Evolutionary conservation across 140 eudicot genomes (phyloP).

Genomic region (Erigeron philadelphicus): DNA sequence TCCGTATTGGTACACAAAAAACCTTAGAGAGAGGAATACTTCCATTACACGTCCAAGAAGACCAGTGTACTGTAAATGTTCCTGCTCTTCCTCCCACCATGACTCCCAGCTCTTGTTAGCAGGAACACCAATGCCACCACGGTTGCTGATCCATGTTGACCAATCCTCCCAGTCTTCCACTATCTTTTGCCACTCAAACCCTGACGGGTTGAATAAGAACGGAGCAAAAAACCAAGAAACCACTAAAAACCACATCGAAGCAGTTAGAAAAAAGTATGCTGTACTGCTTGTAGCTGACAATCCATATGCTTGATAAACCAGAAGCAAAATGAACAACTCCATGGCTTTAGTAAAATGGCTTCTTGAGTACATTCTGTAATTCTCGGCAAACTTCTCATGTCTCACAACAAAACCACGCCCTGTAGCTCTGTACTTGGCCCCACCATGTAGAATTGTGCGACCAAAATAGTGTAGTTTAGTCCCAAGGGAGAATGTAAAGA

Average conservation of each 20-base stretch:
- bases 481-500: slow-evolving; percentile 94
- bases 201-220: slow-evolving; percentile 87
- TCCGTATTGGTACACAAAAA: slow-evolving; percentile 85
- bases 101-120: slow-evolving; percentile 98
- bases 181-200: slow-evolving; percentile 97
- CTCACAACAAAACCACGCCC: slow-evolving; percentile 98
- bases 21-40: slow-evolving; percentile 68
- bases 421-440: slow-evolving; percentile 95
- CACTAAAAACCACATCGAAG: slow-evolving; percentile 88
- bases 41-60: slow-evolving; percentile 61
- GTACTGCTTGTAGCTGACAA: slow-evolving; percentile 36
- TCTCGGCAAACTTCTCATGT: slow-evolving; percentile 94
- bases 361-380: slow-evolving; percentile 93
- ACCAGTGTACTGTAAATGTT: slow-evolving; percentile 81
- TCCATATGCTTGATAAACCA: slow-evolving; percentile 63
- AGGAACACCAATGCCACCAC: slow-evolving; percentile 92
- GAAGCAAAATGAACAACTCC: slow-evolving; percentile 65
- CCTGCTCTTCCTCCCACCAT: slow-evolving; percentile 99
- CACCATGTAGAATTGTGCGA: slow-evolving; percentile 88
- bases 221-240: slow-evolving; percentile 95
- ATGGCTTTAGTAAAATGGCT: slow-evolving; percentile 96
- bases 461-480: slow-evolving; percentile 90
- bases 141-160: slow-evolving; percentile 83
- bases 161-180: slow-evolving; percentile 97
- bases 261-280: slow-evolving; percentile 45